Percentiles rank a stretch among this genome's conserved stretches.
These are phyloP conservation scores for Spinacia oleracea DNA, from an alignment of 179 eudicot species.

Conservation along the genomic window DNA sequence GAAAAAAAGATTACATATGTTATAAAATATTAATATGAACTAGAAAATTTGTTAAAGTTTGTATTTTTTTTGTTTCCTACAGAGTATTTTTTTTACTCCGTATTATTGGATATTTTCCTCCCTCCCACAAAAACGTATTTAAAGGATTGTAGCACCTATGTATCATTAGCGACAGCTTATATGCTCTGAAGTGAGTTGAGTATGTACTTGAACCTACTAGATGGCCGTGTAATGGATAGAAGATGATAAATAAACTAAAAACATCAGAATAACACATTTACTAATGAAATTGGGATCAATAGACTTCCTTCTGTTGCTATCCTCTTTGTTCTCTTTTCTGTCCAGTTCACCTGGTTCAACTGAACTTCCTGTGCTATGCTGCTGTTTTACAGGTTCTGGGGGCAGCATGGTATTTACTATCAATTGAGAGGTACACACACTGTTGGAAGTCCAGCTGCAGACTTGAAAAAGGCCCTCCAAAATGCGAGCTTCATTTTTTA, in stretches of 20 bases:
- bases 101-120: background rate
- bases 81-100: too few species aligned
- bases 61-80: too few species aligned
- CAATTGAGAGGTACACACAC: conserved; percentile 78
- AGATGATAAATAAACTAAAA: background rate
- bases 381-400: conserved; percentile 67
- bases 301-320: background rate
- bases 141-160: background rate
- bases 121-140: background rate
- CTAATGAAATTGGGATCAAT: background rate
- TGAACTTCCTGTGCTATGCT: background rate
- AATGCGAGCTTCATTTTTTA: conserved; percentile 56
- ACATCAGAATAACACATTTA: background rate
- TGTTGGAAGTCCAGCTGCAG: conserved; percentile 86
- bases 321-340: background rate
- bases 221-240: background rate
- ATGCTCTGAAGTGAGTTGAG: background rate
- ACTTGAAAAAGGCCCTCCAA: conserved; percentile 41
- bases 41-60: too few species aligned
- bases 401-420: conserved; percentile 91
- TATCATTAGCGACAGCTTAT: background rate
- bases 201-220: background rate
- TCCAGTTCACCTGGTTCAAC: background rate
- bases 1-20: too few species aligned
- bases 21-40: too few species aligned